phyloP scores from a whole-genome alignment of 148 eudicot genomes.

The Silene latifolia region DNA sequence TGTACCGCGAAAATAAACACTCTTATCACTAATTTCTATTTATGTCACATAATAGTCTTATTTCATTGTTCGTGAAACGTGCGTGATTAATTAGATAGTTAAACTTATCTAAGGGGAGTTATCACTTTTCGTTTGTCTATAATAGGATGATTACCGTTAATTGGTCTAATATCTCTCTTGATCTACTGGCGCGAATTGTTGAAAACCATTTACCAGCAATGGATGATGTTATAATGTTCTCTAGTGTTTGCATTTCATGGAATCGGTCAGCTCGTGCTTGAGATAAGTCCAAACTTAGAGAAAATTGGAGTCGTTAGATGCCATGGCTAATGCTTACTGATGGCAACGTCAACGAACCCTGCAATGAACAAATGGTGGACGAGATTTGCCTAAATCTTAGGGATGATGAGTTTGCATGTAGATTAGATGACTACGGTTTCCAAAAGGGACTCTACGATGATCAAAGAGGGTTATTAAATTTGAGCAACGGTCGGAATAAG shows the following conservation, averaged over 20 bases:
- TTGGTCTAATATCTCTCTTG: conserved; percentile 8
- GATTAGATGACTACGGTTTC: not conserved
- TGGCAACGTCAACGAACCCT: conserved; percentile 8
- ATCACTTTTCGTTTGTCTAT: too few relatives aligned
- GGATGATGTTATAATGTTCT: conserved; percentile 3
- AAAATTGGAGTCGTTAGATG: conserved; percentile 3
- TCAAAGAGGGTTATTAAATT: not conserved
- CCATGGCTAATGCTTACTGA: conserved; percentile 11
- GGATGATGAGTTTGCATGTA: too few relatives aligned
- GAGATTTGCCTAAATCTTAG: too few relatives aligned
- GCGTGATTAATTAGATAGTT: too few relatives aligned
- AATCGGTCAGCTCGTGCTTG: conserved; percentile 5
- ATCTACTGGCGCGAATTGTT: not conserved
- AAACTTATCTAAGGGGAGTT: too few relatives aligned
- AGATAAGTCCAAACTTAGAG: not conserved
- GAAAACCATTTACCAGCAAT: not conserved
- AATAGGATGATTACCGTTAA: conserved; percentile 7
- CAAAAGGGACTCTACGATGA: not conserved
- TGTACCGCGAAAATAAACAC: too few relatives aligned
- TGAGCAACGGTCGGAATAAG: not conserved
- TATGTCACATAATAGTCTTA: too few relatives aligned
- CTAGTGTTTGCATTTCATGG: not conserved
- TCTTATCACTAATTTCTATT: too few relatives aligned
- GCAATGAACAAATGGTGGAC: not conserved
- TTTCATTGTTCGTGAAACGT: too few relatives aligned